Evolutionary conservation across 192 early-diverging fungal species (phyloP).

Genomic region (Geosiphon pyriformis): DNA sequence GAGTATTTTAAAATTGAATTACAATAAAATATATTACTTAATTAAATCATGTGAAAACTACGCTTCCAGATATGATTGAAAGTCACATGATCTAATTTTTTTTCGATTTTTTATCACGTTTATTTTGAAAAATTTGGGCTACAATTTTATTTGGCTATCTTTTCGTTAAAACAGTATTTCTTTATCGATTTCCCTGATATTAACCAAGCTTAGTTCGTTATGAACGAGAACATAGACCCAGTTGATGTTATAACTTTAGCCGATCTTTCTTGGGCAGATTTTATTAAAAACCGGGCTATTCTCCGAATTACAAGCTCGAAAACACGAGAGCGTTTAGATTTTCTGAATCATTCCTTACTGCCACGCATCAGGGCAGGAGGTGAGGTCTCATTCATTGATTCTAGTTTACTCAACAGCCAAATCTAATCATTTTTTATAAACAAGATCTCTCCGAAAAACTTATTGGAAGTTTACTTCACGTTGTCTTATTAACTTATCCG

Average conservation of each 20-base stretch:
- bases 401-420: neutral
- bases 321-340: neutral
- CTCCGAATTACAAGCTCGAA: conserved; percentile 16
- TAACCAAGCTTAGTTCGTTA: too few species aligned
- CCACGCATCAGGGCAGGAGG: conserved; percentile 17
- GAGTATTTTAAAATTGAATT: too few species aligned
- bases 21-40: too few species aligned
- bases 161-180: too few species aligned
- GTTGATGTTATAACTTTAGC: conserved; percentile 3
- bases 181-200: too few species aligned
- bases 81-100: too few species aligned
- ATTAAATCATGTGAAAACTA: too few species aligned
- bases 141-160: too few species aligned
- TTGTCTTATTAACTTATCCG: conserved; percentile 53
- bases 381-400: neutral
- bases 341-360: conserved; percentile 19
- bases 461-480: conserved; percentile 38
- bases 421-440: neutral
- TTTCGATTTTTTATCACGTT: too few species aligned
- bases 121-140: too few species aligned
- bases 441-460: conserved; percentile 30
- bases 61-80: too few species aligned
- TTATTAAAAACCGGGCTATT: conserved; percentile 14
- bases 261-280: conserved; percentile 21
- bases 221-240: too few species aligned